phyloP scores from a whole-genome alignment of 768 basidiomycete genomes.

The Cytidiella melzeri region DNA sequence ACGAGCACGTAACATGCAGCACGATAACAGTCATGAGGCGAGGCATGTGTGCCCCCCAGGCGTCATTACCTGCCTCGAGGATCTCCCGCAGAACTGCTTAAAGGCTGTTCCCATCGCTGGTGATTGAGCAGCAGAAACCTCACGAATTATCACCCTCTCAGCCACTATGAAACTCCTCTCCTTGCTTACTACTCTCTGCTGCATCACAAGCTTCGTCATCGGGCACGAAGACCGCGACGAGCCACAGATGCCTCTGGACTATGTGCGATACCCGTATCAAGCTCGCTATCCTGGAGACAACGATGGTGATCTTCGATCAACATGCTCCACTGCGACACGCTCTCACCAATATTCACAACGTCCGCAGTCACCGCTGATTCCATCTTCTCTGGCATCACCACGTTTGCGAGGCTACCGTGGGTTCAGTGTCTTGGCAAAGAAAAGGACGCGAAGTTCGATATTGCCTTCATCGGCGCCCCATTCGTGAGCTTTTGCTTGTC shows the following conservation, averaged over 20 bases:
- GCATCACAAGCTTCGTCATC: conserved; percentile 20
- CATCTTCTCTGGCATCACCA: conserved; percentile 75
- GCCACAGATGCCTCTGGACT: conserved; percentile 59
- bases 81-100: not conserved
- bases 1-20: conserved; percentile 4
- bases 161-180: conserved; percentile 14
- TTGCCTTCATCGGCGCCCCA: conserved; percentile 77
- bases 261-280: conserved; percentile 61
- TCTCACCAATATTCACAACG: not conserved
- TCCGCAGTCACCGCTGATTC: conserved; percentile 65
- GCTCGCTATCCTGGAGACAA: conserved; percentile 50
- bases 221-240: conserved; percentile 33
- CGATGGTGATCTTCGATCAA: conserved; percentile 38
- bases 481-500: conserved; percentile 41
- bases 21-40: conserved; percentile 14
- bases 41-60: conserved; percentile 8
- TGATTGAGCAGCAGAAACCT: not conserved
- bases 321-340: not conserved
- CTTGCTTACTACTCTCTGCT: conserved; percentile 21
- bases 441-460: conserved; percentile 55
- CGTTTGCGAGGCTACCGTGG: conserved; percentile 87
- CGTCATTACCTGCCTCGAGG: conserved; percentile 6
- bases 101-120: not conserved
- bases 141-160: not conserved
- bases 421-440: conserved; percentile 69